These are phyloP conservation scores for Cryoendolithus antarcticus DNA, from an alignment of 2,329 filamentous ascomycete genomes.

Conservation along the genomic window DNA sequence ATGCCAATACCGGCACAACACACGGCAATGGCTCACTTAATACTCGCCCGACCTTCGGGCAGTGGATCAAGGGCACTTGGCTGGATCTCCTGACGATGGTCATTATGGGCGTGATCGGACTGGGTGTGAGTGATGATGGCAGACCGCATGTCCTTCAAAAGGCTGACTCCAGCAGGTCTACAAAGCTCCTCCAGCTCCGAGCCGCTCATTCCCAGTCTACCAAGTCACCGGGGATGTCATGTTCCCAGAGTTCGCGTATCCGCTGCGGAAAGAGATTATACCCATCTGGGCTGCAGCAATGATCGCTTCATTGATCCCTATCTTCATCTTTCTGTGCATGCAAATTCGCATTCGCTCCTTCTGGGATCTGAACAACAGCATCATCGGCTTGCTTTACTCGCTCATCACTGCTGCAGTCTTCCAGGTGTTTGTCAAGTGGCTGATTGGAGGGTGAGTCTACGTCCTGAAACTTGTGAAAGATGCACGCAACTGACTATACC, in stretches of 20 bases:
- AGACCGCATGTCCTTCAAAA: constrained; percentile 15
- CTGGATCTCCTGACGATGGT: constrained; percentile 58
- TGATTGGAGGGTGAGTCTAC: constrained; percentile 51
- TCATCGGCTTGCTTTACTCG: constrained; percentile 56
- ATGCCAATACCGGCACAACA: background rate
- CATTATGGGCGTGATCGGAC: constrained; percentile 51
- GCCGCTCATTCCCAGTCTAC: constrained; percentile 56
- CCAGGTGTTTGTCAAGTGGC: constrained; percentile 64
- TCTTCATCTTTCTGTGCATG: constrained; percentile 50
- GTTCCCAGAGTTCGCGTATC: constrained; percentile 59
- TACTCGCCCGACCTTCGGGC: constrained; percentile 48
- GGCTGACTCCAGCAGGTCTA: constrained; percentile 11
- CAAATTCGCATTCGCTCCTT: constrained; percentile 46
- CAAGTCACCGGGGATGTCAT: constrained; percentile 57
- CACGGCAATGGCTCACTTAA: constrained; percentile 30
- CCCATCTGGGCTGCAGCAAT: constrained; percentile 61
- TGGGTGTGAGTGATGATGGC: constrained; percentile 42
- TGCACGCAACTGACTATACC: no score
- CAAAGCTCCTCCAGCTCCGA: constrained; percentile 50
- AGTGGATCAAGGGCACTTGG: constrained; percentile 57
- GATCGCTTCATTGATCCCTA: constrained; percentile 52
- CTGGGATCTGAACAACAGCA: constrained; percentile 52
- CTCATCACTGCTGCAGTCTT: constrained; percentile 62
- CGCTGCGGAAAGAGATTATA: constrained; percentile 56
- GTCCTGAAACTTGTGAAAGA: no score